Percentiles rank a stretch among this genome's conserved stretches.
These are phyloP conservation scores for Saccharomycopsis capsularis DNA, from an alignment of 805 yeast species.

Conservation along the genomic window DNA sequence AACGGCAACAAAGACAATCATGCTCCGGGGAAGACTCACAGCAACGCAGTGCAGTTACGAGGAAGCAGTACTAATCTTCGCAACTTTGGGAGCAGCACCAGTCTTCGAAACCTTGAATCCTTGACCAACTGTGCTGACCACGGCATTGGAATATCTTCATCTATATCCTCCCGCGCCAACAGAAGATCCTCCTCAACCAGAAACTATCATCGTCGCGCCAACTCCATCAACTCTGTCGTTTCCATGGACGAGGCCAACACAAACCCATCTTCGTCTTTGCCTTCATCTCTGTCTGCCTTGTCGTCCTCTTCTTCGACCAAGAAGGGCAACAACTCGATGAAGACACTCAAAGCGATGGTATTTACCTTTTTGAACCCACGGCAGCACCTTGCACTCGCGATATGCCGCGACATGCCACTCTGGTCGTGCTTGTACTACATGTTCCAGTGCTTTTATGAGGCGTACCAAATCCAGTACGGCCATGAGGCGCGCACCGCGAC, in stretches of 20 bases:
- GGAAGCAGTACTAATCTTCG: too few relatives aligned
- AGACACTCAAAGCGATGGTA: constrained; percentile 25
- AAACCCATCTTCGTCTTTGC: neutral
- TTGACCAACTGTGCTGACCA: neutral
- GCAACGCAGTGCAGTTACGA: too few relatives aligned
- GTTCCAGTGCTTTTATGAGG: constrained; percentile 30
- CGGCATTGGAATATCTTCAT: too few relatives aligned
- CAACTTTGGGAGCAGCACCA: neutral
- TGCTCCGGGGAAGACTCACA: too few relatives aligned
- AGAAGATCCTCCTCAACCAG: neutral
- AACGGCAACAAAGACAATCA: too few relatives aligned
- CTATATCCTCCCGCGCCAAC: neutral
- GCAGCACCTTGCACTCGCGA: constrained; percentile 68
- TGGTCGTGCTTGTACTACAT: constrained; percentile 35
- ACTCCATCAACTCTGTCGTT: neutral
- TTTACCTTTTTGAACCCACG: constrained; percentile 64
- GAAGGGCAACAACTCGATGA: constrained; percentile 18
- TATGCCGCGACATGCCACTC: constrained; percentile 73
- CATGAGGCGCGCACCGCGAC: constrained; percentile 24
- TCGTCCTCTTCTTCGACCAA: too few relatives aligned
- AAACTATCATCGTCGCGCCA: neutral
- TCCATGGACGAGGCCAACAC: neutral
- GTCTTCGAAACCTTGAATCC: neutral
- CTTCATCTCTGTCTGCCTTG: too few relatives aligned
- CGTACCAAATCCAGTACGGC: constrained; percentile 25